Percentiles rank a stretch among this genome's conserved stretches.
Conservation (phyloP, 2,329 filamentous ascomycete genomes). For the Monosporascus sp. region DNA sequence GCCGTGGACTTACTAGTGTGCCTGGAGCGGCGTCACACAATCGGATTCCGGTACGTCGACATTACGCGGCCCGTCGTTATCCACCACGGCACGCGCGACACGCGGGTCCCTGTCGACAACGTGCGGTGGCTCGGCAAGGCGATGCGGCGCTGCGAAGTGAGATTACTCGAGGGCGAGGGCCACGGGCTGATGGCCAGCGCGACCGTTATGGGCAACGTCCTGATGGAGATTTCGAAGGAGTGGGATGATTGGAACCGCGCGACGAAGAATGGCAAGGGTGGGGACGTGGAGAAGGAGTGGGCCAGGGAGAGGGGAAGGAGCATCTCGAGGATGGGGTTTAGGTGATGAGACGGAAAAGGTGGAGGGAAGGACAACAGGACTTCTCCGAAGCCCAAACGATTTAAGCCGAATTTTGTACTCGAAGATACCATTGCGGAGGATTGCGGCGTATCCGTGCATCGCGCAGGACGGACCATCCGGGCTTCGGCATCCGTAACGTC, state of each 20-base stretch:
- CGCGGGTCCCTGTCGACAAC: constrained; percentile 89
- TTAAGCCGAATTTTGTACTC: too few species aligned
- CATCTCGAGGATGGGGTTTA: neutral
- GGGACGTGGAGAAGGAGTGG: constrained; percentile 6
- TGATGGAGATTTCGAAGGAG: constrained; percentile 90
- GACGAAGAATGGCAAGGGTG: constrained; percentile 34
- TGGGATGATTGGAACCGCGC: constrained; percentile 82
- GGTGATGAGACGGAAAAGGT: neutral
- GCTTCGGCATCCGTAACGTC: too few species aligned
- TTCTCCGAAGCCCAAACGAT: too few species aligned
- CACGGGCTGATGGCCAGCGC: constrained; percentile 96
- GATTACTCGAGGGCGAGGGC: constrained; percentile 84
- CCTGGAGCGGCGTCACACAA: constrained; percentile 81
- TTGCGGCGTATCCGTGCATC: too few species aligned
- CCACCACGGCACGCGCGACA: constrained; percentile 87
- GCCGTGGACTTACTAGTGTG: constrained; percentile 91
- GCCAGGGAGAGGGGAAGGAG: constrained; percentile 23
- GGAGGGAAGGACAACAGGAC: neutral
- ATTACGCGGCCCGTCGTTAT: constrained; percentile 89
- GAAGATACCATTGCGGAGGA: too few species aligned
- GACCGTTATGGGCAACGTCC: constrained; percentile 84
- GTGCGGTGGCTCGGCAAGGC: constrained; percentile 90
- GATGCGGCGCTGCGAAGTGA: constrained; percentile 89
- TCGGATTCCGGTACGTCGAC: constrained; percentile 95
- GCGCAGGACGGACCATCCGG: too few species aligned